A percentile compares a stretch with the other conserved stretches of the same genome.
Evolutionary conservation across 2,329 filamentous ascomycete genomes (phyloP).

Genomic region (Fusarium sacchari): DNA sequence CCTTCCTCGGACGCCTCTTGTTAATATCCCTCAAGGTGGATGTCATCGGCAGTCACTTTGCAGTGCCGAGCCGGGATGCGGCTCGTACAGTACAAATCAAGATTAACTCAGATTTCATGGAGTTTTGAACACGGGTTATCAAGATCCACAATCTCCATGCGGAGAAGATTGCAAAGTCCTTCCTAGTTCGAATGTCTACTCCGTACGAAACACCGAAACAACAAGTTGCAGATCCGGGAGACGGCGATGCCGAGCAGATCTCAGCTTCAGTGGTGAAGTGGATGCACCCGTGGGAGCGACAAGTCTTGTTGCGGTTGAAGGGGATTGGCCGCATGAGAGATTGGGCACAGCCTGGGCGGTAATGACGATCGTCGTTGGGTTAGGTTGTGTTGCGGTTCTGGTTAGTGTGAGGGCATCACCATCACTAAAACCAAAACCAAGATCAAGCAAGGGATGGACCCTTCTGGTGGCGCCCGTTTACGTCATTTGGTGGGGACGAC

Average conservation of each 20-base stretch:
- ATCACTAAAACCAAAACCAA: conserved; percentile 23
- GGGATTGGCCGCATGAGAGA: conserved; percentile 1
- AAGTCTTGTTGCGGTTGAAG: not conserved
- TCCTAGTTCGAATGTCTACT: not conserved
- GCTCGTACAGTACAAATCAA: not conserved
- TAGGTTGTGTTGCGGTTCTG: conserved; percentile 16
- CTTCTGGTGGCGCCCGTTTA: conserved; percentile 26
- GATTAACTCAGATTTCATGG: conserved; percentile 7
- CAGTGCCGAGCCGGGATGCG: conserved; percentile 16
- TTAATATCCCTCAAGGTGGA: not conserved
- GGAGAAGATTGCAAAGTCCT: conserved; percentile 3
- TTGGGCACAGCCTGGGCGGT: conserved; percentile 11
- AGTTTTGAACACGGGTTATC: not conserved
- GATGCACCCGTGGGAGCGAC: not conserved
- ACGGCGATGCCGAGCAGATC: conserved; percentile 36
- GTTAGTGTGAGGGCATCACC: conserved; percentile 33
- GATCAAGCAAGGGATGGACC: conserved; percentile 9
- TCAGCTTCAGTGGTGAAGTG: conserved; percentile 11
- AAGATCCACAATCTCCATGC: conserved; percentile 18
- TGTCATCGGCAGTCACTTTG: conserved; percentile 8
- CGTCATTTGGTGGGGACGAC: conserved; percentile 34
- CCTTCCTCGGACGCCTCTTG: not conserved
- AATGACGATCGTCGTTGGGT: conserved; percentile 32
- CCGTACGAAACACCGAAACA: conserved; percentile 26
- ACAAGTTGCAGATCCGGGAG: conserved; percentile 27